Evolutionary conservation across 768 basidiomycete species (phyloP).

Genomic region (Suillus discolor): DNA sequence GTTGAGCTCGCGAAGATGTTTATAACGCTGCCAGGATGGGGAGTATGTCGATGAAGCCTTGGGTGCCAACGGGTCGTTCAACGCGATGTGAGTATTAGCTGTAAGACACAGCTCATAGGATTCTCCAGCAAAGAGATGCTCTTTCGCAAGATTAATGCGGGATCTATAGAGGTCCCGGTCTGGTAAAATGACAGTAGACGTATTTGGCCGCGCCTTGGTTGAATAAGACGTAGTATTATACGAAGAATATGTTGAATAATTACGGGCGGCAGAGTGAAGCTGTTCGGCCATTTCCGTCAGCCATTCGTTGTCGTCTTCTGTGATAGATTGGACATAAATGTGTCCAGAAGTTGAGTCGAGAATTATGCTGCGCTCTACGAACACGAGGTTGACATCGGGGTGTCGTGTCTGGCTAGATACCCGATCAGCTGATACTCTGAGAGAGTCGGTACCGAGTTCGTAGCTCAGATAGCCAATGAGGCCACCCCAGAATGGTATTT

Average conservation of each 20-base stretch:
- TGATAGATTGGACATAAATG: constrained; percentile 66
- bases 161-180: constrained; percentile 62
- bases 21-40: constrained; percentile 75
- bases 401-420: constrained; percentile 39
- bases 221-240: constrained; percentile 24
- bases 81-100: constrained; percentile 60
- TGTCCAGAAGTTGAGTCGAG: constrained; percentile 54
- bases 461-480: constrained; percentile 79
- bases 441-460: constrained; percentile 67
- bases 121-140: constrained; percentile 78
- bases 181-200: constrained; percentile 50
- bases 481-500: constrained; percentile 84
- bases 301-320: constrained; percentile 64
- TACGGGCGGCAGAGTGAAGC: constrained; percentile 18
- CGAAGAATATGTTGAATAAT: constrained; percentile 16
- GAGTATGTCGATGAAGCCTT: constrained; percentile 19
- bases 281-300: constrained; percentile 42
- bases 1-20: constrained; percentile 69
- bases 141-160: constrained; percentile 70
- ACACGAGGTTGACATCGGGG: constrained; percentile 75
- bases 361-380: constrained; percentile 79
- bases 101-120: constrained; percentile 95
- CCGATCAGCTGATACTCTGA: constrained; percentile 46
- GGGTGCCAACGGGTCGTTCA: constrained; percentile 37
- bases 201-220: constrained; percentile 25